Base-by-base conservation (phyloP, 2,329 filamentous ascomycete genomes). In the Fusarium poae region DNA sequence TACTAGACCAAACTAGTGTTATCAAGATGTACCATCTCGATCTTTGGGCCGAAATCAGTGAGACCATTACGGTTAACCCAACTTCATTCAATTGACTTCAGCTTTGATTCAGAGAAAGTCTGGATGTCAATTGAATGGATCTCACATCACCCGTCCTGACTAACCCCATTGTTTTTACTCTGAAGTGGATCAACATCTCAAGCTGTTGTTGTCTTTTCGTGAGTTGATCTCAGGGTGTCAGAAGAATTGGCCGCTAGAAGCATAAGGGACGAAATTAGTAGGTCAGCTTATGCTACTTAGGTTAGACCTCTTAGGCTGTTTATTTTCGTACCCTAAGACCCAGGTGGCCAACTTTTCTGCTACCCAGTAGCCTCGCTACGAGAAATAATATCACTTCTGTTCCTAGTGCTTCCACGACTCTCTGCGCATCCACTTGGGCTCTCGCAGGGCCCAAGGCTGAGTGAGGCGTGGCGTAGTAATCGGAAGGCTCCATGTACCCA, bases 381-480 rank as follows among this genome's bases (percentile, higher is more conserved):
- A 6, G 44, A 49, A 50, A 50, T 59, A 35, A 16, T 44, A 48
- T 39, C 49, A 65, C 43, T 48, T 37, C 43, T 58, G 35, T 73
- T 73, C 71, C 62, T 69, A 68, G 66, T 59, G 65, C 68, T 74
- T 74, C 72, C 72, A 73, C 55, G 62, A 46, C 56, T 29, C 60
- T 74, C 72, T 70, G 65, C 53, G 62, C 57, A 65, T 58, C 68
- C 68, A 71, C 68, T 68, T 61, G 49, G 58, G 67, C 67, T 64
- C 66, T 64, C 53, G 45, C 29, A 42, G 42, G 32, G 27, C 29
- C 66, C 44, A 53, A 43, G 66, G 61, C 62, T 69, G 62, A 67
- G 43, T 69, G 62, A 67, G 43, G 67, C 49, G 58, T 64, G 67
- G 67, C 67, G 67, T 68, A 43, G 46, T 45, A 32, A 59, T 51